Base-by-base conservation (phyloP, 2,329 filamentous ascomycete genomes). In the Volutella citrinella region DNA sequence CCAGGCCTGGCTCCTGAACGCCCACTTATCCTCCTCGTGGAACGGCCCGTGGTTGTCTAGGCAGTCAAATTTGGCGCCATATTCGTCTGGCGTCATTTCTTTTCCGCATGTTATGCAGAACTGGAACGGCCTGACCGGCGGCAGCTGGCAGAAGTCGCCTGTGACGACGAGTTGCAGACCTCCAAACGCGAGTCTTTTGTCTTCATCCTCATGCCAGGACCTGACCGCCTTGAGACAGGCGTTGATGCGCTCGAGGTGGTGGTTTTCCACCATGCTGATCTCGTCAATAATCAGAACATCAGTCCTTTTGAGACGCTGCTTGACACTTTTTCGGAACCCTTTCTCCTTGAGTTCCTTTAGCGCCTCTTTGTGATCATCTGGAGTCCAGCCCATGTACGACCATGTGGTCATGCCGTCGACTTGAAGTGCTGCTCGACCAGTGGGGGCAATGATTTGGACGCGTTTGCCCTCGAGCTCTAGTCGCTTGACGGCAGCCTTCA, bases 211-310 rank as follows among this genome's bases (percentile, higher is more conserved):
- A 3, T 27, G 9, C 21, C 23, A 36, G 5, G 20, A 30, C 13
- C 25, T 28, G 2, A 36, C 25, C 2, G 32, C 40, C 38, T 74
- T 72, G 60, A 57, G 35, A 18, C 38, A 35, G 7, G 13, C 6
- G 9, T 53, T 49, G 10, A 56, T 45, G 13, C 45, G 51, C 18
- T 54, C 27, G 1, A 57, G 14, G 16, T 54, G 40, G 21, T 46
- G 37, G 69, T 70, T 76, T 30, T 79, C 74, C 0, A 82, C 65
- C 80, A 84, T 84, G 42, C 72, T 78, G 37, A 84, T 75, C 54
- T 84, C 80, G 45, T 84, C 79, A 12, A 84, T 76, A 16, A 84
- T 67, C 3, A 84, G 61, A 1, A 80, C 70, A 30, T 82, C 64
- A 0, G 71, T 76, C 0, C 53, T 19, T 0, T 14, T 47, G 3